Evolutionary conservation across 2,329 filamentous ascomycete genomes (phyloP).

Genomic region (Fusarium chaquense): DNA sequence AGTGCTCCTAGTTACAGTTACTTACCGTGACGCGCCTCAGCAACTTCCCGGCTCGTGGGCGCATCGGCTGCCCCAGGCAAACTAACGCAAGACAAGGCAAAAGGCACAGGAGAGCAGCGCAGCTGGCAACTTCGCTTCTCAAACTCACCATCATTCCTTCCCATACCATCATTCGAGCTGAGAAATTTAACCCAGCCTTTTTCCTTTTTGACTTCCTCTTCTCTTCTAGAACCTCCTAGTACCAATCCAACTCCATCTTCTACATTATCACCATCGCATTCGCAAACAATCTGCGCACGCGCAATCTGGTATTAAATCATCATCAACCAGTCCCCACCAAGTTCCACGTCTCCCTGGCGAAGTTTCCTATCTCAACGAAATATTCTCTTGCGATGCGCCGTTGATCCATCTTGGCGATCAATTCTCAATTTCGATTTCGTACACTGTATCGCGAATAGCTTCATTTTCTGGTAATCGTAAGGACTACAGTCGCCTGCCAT

Average conservation of each 20-base stretch:
- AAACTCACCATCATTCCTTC: slow-evolving; percentile 28
- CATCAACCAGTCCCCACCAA: slow-evolving; percentile 17
- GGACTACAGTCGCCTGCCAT: slow-evolving; percentile 44
- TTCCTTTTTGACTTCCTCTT: slow-evolving; percentile 4
- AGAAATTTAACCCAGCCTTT: slow-evolving; percentile 10
- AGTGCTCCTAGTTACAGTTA: slow-evolving; percentile 30
- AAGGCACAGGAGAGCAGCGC: slow-evolving; percentile 29
- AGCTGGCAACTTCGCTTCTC: slow-evolving; percentile 42
- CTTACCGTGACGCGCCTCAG: slow-evolving; percentile 45
- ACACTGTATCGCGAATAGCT: slow-evolving; percentile 14
- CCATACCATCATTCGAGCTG: slow-evolving; percentile 12
- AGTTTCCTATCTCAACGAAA: slow-evolving; percentile 20
- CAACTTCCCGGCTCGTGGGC: slow-evolving; percentile 39
- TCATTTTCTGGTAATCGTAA: slow-evolving; percentile 14
- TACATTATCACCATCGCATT: slow-evolving; percentile 34
- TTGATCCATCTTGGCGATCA: slow-evolving; percentile 30
- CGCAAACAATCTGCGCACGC: slow-evolving; percentile 30
- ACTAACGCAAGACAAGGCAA: slow-evolving; percentile 37
- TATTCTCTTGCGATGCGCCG: slow-evolving; percentile 40
- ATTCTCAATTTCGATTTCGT: slow-evolving; percentile 6
- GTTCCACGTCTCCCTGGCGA: slow-evolving; percentile 30
- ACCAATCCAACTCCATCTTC: slow-evolving; percentile 10
- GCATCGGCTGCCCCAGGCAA: slow-evolving; percentile 39
- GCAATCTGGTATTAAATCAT: slow-evolving; percentile 29
- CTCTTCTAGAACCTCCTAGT: not conserved